These are phyloP conservation scores for Pleurotus eryngii DNA, from an alignment of 768 basidiomycete genomes.

Conservation along the genomic window DNA sequence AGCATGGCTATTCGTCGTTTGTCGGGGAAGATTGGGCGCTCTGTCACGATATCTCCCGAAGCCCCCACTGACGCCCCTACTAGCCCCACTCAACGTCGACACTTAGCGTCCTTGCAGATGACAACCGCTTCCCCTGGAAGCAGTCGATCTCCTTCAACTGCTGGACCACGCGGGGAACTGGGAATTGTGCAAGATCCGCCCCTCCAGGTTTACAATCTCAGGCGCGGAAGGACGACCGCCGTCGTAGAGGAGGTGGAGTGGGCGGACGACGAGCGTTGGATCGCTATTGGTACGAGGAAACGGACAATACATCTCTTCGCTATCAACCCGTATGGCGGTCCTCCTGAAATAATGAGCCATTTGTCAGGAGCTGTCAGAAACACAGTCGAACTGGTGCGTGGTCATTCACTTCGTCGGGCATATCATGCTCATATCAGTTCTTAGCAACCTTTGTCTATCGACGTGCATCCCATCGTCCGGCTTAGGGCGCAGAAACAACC, in stretches of 20 bases:
- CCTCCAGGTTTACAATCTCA: conserved; percentile 65
- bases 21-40: neutral
- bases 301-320: conserved; percentile 72
- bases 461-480: conserved; percentile 55
- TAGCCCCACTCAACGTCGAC: neutral
- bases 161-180: neutral
- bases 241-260: conserved; percentile 54
- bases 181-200: conserved; percentile 22
- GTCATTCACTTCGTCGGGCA: neutral
- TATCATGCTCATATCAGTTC: neutral
- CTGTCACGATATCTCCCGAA: neutral
- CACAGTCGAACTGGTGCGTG: conserved; percentile 41
- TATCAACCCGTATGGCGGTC: conserved; percentile 73
- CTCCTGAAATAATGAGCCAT: conserved; percentile 59
- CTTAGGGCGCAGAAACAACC: conserved; percentile 35
- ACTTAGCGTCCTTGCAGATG: neutral
- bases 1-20: conserved; percentile 9
- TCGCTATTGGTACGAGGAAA: conserved; percentile 63
- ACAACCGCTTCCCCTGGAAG: neutral
- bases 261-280: conserved; percentile 61
- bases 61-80: neutral
- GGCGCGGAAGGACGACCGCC: conserved; percentile 69
- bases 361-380: conserved; percentile 58
- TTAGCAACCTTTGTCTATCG: conserved; percentile 50
- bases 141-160: conserved; percentile 1